Percentiles rank a stretch among this genome's conserved stretches.
Conservation (phyloP, 176 grass and related monocot species). For the Lolium perenne region DNA sequence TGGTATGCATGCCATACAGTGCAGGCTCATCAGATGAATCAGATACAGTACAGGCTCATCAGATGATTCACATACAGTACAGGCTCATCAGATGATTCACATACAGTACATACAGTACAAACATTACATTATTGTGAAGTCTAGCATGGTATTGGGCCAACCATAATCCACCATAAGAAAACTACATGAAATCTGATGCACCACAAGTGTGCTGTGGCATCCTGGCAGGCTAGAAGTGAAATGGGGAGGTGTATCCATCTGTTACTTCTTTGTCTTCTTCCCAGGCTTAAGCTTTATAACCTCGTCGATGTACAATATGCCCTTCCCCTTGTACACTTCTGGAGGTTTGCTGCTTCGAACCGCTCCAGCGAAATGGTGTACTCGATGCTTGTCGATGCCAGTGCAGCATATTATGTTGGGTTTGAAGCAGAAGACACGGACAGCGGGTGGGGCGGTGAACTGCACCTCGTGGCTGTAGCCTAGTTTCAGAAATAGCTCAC, state of each 20-base stretch:
- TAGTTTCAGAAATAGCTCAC: slow-evolving; percentile 72
- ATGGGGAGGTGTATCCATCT: not conserved
- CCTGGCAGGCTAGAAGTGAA: not conserved
- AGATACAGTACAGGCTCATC: not conserved
- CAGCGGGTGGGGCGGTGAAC: slow-evolving; percentile 65
- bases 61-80: slow-evolving; percentile 1
- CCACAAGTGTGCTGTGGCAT: not conserved
- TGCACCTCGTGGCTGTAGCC: slow-evolving; percentile 80
- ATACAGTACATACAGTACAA: not conserved
- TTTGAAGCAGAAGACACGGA: slow-evolving; percentile 81
- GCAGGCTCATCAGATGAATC: not conserved
- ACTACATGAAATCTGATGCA: not conserved
- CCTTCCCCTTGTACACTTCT: slow-evolving; percentile 81
- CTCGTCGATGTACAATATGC: slow-evolving; percentile 75
- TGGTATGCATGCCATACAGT: not conserved
- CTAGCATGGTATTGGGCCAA: not conserved
- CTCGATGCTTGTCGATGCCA: slow-evolving; percentile 58
- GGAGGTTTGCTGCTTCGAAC: slow-evolving; percentile 70
- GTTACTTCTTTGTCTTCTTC: slow-evolving; percentile 66
- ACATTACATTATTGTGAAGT: slow-evolving; percentile 10
- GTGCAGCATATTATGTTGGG: slow-evolving; percentile 71
- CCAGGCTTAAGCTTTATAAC: slow-evolving; percentile 71
- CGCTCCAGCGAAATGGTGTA: slow-evolving; percentile 67
- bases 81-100: not conserved
- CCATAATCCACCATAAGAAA: not conserved